These are phyloP conservation scores for Geotrichum fermentans DNA, from an alignment of 1,139 yeast genomes.

Conservation along the genomic window DNA sequence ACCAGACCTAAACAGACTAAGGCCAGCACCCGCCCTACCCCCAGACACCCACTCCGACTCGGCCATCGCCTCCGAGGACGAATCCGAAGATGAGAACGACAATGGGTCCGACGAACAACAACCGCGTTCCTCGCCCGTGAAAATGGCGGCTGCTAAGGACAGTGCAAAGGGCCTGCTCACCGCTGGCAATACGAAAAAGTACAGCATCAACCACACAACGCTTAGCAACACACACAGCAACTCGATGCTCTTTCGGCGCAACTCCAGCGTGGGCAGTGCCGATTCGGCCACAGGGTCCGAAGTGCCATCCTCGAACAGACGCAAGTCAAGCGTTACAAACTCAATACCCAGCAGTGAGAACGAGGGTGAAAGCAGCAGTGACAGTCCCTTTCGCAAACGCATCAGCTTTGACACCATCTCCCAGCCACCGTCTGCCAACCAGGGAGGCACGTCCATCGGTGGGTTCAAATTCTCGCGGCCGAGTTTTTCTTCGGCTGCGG, in stretches of 20 bases:
- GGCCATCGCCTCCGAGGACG: not conserved
- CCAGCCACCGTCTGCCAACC: slow-evolving; percentile 2
- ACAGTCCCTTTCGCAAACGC: slow-evolving; percentile 25
- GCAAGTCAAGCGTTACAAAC: not conserved
- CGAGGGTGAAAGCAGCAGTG: not conserved
- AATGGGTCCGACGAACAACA: not conserved
- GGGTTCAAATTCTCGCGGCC: slow-evolving; percentile 10
- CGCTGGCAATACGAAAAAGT: not conserved
- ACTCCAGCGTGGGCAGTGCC: not conserved
- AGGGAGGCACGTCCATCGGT: not conserved
- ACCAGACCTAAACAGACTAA: not conserved
- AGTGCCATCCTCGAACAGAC: not conserved
- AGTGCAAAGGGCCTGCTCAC: not conserved
- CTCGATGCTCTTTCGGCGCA: slow-evolving; percentile 13
- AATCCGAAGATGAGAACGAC: not conserved
- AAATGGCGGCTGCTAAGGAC: not conserved
- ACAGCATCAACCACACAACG: slow-evolving; percentile 10
- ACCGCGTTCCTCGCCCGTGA: not conserved
- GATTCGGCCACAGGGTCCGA: not conserved
- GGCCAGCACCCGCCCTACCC: not conserved
- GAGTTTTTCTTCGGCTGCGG: slow-evolving; percentile 8
- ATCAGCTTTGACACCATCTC: slow-evolving; percentile 31
- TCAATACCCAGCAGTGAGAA: not conserved
- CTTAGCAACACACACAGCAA: slow-evolving; percentile 16
- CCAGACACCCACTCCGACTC: not conserved